Conservation (phyloP, 2,329 filamentous ascomycete genomes). For the Pseudogymnoascus sp. region DNA sequence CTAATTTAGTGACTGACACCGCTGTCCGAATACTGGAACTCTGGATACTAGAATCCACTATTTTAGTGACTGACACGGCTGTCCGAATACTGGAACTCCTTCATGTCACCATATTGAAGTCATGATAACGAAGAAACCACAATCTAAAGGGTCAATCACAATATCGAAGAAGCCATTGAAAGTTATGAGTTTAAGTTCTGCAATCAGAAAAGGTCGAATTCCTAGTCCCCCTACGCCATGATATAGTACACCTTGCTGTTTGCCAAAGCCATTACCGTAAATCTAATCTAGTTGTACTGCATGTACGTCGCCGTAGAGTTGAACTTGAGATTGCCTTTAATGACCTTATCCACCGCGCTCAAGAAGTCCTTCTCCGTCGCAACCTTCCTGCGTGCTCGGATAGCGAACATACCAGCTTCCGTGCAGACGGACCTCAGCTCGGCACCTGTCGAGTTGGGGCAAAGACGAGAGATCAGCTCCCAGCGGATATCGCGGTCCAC, state of each 20-base stretch:
- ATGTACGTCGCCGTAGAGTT: constrained; percentile 97
- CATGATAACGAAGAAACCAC: not conserved
- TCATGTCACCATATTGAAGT: not conserved
- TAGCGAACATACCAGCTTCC: constrained; percentile 97
- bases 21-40: too few species aligned
- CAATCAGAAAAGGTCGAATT: constrained; percentile 11
- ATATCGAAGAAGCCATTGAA: not conserved
- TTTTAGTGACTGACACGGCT: too few species aligned
- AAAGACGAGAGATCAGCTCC: constrained; percentile 95
- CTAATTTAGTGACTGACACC: too few species aligned
- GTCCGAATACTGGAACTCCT: too few species aligned
- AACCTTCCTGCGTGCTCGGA: constrained; percentile 89
- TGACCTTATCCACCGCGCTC: constrained; percentile 97
- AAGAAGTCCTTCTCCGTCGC: constrained; percentile 98
- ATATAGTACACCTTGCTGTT: constrained; percentile 12
- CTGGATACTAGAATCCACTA: too few species aligned
- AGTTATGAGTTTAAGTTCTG: constrained; percentile 8
- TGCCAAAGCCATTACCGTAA: constrained; percentile 10
- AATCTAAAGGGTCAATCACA: not conserved
- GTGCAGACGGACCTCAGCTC: constrained; percentile 95
- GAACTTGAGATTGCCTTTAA: constrained; percentile 99
- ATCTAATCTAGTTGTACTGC: constrained; percentile 80
- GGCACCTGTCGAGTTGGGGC: constrained; percentile 94
- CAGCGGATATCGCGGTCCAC: constrained; percentile 98
- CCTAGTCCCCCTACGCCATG: constrained; percentile 10